Evolutionary conservation across 164 flowering plant species (phyloP).

Genomic region (Taxillus chinensis): DNA sequence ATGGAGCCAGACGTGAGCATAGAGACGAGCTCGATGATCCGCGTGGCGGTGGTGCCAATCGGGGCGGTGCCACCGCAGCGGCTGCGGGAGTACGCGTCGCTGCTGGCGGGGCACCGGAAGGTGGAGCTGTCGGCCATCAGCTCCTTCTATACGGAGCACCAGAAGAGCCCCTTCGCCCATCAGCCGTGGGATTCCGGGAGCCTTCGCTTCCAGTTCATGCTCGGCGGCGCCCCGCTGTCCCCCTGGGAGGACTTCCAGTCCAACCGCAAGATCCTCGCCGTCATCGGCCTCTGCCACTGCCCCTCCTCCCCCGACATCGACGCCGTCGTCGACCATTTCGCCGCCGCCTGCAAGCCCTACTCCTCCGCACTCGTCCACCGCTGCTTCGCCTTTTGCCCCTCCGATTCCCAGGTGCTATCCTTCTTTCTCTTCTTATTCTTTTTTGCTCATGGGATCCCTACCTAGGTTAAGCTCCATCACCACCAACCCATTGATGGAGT

Average conservation of each 20-base stretch:
- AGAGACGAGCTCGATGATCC: conserved; percentile 77
- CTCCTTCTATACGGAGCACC: conserved; percentile 97
- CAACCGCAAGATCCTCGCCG: conserved; percentile 74
- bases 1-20: conserved; percentile 99
- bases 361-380: conserved; percentile 63
- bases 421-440: no score
- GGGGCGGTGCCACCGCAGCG: conserved; percentile 54
- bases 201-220: conserved; percentile 73
- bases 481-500: no score
- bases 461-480: no score
- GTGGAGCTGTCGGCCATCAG: conserved; percentile 74
- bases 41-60: conserved; percentile 85
- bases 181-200: conserved; percentile 93
- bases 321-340: conserved; percentile 39
- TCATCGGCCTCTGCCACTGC: conserved; percentile 85
- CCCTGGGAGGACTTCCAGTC: conserved; percentile 99
- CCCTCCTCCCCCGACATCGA: conserved; percentile 81
- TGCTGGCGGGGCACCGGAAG: conserved; percentile 53
- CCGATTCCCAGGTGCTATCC: conserved; percentile 60
- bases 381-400: conserved; percentile 87
- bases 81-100: conserved; percentile 64
- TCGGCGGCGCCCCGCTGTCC: conserved; percentile 71
- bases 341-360: conserved; percentile 42
- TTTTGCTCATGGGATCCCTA: no score
- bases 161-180: conserved; percentile 86